phyloP scores from a whole-genome alignment of 306 rosid genomes.

The Cucurbita maxima region DNA sequence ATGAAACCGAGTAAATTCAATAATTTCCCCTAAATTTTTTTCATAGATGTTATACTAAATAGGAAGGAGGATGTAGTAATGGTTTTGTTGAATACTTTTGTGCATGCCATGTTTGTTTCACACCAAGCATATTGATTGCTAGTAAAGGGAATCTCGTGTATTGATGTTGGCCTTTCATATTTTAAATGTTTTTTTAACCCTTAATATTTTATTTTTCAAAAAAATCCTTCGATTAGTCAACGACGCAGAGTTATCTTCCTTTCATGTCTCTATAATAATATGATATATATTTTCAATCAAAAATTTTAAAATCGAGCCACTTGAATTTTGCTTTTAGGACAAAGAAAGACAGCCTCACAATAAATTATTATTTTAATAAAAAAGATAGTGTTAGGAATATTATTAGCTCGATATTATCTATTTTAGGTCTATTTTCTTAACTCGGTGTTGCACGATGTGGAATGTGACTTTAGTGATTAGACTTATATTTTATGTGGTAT shows the following conservation, averaged over 20 bases:
- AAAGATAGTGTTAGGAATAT: background rate
- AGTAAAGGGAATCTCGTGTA: background rate
- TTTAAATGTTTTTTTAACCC: background rate
- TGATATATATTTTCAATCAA: background rate
- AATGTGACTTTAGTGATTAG: background rate
- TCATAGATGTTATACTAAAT: background rate
- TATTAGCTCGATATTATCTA: background rate
- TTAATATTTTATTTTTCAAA: background rate
- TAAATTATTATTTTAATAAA: background rate
- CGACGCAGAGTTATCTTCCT: background rate
- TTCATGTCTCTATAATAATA: background rate
- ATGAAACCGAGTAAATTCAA: background rate
- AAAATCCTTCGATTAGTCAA: background rate
- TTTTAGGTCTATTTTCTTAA: background rate
- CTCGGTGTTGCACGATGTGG: background rate
- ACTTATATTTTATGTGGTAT: background rate
- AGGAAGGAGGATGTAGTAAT: background rate
- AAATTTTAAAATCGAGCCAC: background rate
- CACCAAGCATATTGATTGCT: slow-evolving; percentile 9
- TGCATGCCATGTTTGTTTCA: slow-evolving; percentile 7
- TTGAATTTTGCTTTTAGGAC: background rate
- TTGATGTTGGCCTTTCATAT: background rate
- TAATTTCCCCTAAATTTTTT: background rate
- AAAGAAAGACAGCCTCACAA: background rate
- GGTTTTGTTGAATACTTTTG: background rate